These are phyloP conservation scores for Hyaloscypha hepaticicola DNA, from an alignment of 495 filamentous ascomycete genomes.

Conservation along the genomic window DNA sequence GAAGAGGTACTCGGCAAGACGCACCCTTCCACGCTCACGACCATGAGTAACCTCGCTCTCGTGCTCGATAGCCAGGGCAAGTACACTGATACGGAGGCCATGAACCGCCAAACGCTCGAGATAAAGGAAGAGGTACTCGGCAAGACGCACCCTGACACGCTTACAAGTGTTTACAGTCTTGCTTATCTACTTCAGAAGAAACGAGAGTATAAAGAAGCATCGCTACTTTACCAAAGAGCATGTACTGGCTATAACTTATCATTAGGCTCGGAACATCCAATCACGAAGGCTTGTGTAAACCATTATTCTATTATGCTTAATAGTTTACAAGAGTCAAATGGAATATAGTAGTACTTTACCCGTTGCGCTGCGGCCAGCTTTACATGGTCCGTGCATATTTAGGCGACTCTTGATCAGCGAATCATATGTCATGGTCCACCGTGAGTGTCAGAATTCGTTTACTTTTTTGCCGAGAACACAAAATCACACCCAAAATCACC, in stretches of 20 bases:
- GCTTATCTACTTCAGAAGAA: slow-evolving; percentile 15
- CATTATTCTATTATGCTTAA: slow-evolving; percentile 19
- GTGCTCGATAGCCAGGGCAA: too few relatives aligned
- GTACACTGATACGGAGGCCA: neutral
- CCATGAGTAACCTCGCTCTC: neutral
- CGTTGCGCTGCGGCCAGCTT: too few relatives aligned
- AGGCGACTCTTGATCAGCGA: too few relatives aligned
- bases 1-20: slow-evolving; percentile 25
- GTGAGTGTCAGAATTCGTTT: too few relatives aligned
- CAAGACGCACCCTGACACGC: slow-evolving; percentile 11
- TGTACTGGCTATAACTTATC: slow-evolving; percentile 11
- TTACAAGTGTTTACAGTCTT: slow-evolving; percentile 13
- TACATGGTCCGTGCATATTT: too few relatives aligned
- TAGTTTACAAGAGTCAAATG: slow-evolving; percentile 2
- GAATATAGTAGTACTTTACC: neutral
- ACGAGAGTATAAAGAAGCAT: slow-evolving; percentile 12
- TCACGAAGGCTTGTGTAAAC: slow-evolving; percentile 14
- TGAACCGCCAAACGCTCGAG: neutral
- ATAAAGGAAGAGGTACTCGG: neutral
- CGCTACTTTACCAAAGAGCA: slow-evolving; percentile 18
- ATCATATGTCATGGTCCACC: too few relatives aligned
- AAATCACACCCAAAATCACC: too few relatives aligned
- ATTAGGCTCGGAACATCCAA: slow-evolving; percentile 16
- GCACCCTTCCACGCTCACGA: slow-evolving; percentile 30
- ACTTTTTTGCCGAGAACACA: too few relatives aligned